Evolutionary conservation across 768 basidiomycete genomes (phyloP).

Genomic region (Leccinellum albellum): DNA sequence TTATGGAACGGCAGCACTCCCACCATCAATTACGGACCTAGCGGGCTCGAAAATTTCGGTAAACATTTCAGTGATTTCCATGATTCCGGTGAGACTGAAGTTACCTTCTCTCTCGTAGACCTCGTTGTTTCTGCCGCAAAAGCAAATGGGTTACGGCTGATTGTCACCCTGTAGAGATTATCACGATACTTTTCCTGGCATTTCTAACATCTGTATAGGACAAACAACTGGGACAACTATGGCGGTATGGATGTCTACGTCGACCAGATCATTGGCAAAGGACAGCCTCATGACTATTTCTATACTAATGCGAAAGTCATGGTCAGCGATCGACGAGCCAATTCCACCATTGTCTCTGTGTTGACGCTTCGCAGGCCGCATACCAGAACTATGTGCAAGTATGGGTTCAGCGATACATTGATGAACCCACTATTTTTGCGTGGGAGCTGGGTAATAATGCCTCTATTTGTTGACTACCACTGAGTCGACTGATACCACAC

Average conservation of each 20-base stretch:
- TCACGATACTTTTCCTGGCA: not conserved
- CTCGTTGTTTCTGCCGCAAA: slow-evolving; percentile 22
- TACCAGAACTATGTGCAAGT: slow-evolving; percentile 13
- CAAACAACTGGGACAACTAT: slow-evolving; percentile 22
- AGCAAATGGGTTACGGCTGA: not conserved
- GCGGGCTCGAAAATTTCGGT: slow-evolving; percentile 51
- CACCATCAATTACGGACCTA: slow-evolving; percentile 52
- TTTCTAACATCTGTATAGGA: slow-evolving; percentile 1
- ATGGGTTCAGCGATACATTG: not conserved
- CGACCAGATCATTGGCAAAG: slow-evolving; percentile 25
- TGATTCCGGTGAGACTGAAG: not conserved
- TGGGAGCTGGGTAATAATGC: slow-evolving; percentile 21
- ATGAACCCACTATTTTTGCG: slow-evolving; percentile 8
- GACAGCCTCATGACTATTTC: slow-evolving; percentile 27
- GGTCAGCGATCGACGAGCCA: not conserved
- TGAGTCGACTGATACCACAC: not conserved
- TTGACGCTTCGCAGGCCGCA: slow-evolving; percentile 5
- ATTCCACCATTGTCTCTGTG: not conserved
- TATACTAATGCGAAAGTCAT: slow-evolving; percentile 21
- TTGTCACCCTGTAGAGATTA: not conserved
- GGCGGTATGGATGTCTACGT: slow-evolving; percentile 29
- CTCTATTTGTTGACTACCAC: not conserved
- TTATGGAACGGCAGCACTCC: slow-evolving; percentile 47
- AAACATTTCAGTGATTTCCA: too few species aligned
- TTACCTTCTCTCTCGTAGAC: slow-evolving; percentile 7